Percentiles rank a stretch among this genome's conserved stretches.
phyloP scores from a whole-genome alignment of 2,329 filamentous ascomycete genomes.

The Botrytis deweyae region DNA sequence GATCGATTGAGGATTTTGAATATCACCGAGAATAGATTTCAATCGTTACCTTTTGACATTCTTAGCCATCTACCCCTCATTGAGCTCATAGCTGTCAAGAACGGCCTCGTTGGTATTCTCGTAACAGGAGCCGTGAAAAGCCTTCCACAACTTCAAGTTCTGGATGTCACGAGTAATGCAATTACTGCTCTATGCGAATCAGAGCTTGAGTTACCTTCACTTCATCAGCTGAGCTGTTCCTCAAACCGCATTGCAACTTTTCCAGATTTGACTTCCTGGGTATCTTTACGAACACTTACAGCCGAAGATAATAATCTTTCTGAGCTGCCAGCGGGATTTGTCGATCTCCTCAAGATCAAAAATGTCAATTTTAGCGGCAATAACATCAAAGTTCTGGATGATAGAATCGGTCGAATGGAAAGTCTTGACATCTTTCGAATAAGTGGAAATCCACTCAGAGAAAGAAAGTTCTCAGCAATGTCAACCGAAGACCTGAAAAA shows the following conservation, averaged over 20 bases:
- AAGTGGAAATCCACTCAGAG: constrained; percentile 84
- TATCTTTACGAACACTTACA: constrained; percentile 67
- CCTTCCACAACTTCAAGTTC: constrained; percentile 64
- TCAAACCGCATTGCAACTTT: constrained; percentile 75
- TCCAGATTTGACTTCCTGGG: constrained; percentile 74
- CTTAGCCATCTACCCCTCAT: constrained; percentile 67
- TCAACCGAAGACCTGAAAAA: constrained; percentile 78
- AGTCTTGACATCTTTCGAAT: constrained; percentile 72
- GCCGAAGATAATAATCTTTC: constrained; percentile 81
- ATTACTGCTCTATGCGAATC: constrained; percentile 46
- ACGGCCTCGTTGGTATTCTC: constrained; percentile 71
- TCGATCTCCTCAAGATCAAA: constrained; percentile 63
- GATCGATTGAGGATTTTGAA: constrained; percentile 72
- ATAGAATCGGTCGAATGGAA: constrained; percentile 77
- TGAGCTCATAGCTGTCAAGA: constrained; percentile 74
- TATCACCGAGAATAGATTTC: constrained; percentile 75
- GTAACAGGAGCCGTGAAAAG: constrained; percentile 61
- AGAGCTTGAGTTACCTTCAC: constrained; percentile 54
- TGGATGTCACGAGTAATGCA: constrained; percentile 78
- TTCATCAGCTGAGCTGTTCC: constrained; percentile 74
- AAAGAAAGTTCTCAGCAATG: constrained; percentile 82
- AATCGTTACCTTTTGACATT: constrained; percentile 66
- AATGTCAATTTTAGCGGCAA: constrained; percentile 85
- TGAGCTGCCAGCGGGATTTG: constrained; percentile 74
- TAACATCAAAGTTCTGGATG: constrained; percentile 72